These are phyloP conservation scores for Hysterangium stoloniferum DNA, from an alignment of 768 basidiomycete species.

Conservation along the genomic window DNA sequence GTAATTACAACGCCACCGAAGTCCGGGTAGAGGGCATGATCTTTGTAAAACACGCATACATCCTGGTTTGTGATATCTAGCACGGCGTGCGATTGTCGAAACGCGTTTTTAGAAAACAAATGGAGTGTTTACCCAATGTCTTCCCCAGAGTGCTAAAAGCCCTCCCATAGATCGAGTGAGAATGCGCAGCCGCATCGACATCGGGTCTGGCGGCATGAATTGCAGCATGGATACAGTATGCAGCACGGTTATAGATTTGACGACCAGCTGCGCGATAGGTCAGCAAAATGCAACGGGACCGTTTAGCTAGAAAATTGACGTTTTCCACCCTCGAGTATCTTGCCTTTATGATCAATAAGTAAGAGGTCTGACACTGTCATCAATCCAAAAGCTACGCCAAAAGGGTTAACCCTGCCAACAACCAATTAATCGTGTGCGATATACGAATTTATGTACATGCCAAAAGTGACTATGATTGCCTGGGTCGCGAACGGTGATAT, in stretches of 20 bases:
- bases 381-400: conserved; percentile 6
- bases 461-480: conserved; percentile 4
- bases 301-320: neutral
- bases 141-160: conserved; percentile 20
- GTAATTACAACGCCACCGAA: conserved; percentile 21
- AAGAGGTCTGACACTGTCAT: conserved; percentile 10
- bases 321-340: conserved; percentile 8
- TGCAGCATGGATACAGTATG: conserved; percentile 22
- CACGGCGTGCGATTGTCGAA: neutral
- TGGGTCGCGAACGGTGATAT: conserved; percentile 11
- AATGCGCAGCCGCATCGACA: conserved; percentile 19
- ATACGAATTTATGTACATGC: neutral
- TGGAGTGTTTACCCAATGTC: conserved; percentile 2
- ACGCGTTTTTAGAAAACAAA: neutral
- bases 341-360: conserved; percentile 7
- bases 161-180: conserved; percentile 20
- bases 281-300: neutral
- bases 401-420: conserved; percentile 9
- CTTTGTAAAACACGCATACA: conserved; percentile 11
- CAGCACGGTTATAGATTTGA: conserved; percentile 19
- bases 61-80: conserved; percentile 11
- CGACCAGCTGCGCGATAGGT: neutral
- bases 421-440: neutral
- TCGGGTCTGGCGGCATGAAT: conserved; percentile 22
- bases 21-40: conserved; percentile 11